Evolutionary conservation across 1,139 yeast genomes (phyloP), one percentile per base, ranked within the genome.

Genomic region (Protomyces pachydermus): DNA sequence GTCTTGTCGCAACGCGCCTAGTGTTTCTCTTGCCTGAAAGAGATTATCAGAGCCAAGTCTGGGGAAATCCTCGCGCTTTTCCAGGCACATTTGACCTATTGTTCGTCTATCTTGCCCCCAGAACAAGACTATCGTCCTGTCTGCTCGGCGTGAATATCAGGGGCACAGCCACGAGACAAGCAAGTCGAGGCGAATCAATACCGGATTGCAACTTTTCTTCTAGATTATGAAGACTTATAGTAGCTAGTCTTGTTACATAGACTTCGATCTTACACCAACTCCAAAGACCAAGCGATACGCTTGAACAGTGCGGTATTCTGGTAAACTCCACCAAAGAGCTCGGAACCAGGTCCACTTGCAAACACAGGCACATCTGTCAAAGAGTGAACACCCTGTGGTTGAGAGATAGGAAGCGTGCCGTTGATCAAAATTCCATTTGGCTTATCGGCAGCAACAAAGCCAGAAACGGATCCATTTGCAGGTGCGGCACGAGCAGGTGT

Each of bases 341-440:
- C 46, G 6, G 57, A 37, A 9, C 57, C 57, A 38, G 57, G 57
- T 1, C 57, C 57, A 4, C 50, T 18, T 4, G 57, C 48, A 38
- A 54, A 54, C 2, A 54, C 57, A 18, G 57, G 57, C 23, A 54
- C 57, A 16, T 54, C 57, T 12, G 57, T 54, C 18, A 54, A 34
- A 16, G 57, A 54, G 23, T 54, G 57, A n/a, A 54, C 57, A 1
- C 57, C 57, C 14, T 54, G 57, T 4, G 50, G 25, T 4, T 14
- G 14, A 14, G 18, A 16, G 9, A 34, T 25, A 12, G 57, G 50
- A 2, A 54, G 16, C 2, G 57, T 54, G 10, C 57, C 57, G 9
- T 54, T 54, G 16, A 28, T 20, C 48, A 37, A 12, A 1, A 54
- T 16, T 6, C 57, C 57, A 3, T 38, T n/a, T 0, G 57, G 50